Percentiles rank a stretch among this genome's conserved stretches.
These are phyloP conservation scores for Phytopythium oedochilum DNA, from an alignment of 352 stramenopile genomes.

Conservation along the genomic window DNA sequence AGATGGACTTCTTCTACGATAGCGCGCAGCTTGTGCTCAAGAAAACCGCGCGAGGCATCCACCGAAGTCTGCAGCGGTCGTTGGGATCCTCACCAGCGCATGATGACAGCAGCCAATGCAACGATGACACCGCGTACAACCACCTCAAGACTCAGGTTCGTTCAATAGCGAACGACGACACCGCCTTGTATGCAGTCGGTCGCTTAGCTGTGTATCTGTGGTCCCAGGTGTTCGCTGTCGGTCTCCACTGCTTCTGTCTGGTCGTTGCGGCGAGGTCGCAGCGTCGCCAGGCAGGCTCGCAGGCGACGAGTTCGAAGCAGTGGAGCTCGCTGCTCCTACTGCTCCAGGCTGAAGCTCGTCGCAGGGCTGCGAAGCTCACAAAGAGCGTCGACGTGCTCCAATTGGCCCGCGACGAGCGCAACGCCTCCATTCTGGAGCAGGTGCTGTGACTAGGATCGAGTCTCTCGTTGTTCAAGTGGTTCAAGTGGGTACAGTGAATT, in stretches of 20 bases:
- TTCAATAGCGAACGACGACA: too few relatives aligned
- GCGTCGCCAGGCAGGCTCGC: slow-evolving; percentile 10
- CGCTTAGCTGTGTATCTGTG: neutral
- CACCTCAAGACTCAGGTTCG: neutral
- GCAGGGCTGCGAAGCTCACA: neutral
- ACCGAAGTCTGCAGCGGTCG: slow-evolving; percentile 20
- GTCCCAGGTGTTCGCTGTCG: slow-evolving; percentile 37
- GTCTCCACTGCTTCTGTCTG: slow-evolving; percentile 33
- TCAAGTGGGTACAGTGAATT: too few relatives aligned
- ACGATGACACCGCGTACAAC: neutral
- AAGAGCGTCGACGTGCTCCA: neutral
- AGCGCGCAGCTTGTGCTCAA: slow-evolving; percentile 27
- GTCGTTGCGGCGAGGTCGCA: slow-evolving; percentile 9
- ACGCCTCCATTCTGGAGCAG: neutral
- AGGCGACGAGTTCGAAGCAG: neutral
- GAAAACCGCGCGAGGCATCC: slow-evolving; percentile 45
- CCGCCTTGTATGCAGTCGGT: too few relatives aligned
- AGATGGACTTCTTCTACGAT: slow-evolving; percentile 36
- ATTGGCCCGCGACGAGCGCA: neutral
- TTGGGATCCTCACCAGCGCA: neutral
- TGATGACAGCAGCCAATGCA: neutral
- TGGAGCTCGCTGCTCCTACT: neutral
- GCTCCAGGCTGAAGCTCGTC: neutral
- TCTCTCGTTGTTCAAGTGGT: neutral
- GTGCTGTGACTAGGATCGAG: neutral